Evolutionary conservation across 139 green algal genomes (phyloP).

Genomic region (Pycnococcus provasolii): DNA sequence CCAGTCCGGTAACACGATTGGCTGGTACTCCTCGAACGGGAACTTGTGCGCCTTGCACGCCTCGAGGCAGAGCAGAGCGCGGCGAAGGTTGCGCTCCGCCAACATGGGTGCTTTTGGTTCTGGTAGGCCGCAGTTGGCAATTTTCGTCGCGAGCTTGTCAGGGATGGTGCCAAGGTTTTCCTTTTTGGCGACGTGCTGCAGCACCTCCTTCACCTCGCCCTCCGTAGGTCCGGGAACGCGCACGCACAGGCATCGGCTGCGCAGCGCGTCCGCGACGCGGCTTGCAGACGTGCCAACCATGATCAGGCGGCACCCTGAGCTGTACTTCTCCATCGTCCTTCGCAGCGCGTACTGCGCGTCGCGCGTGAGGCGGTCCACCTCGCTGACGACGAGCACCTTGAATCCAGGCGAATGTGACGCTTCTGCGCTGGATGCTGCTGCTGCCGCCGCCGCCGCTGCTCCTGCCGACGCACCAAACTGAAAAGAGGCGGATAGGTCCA

Average conservation of each 20-base stretch:
- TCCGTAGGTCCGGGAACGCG: slow-evolving; percentile 64
- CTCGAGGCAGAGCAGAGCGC: slow-evolving; percentile 83
- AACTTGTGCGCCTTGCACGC: slow-evolving; percentile 47
- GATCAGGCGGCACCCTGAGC: slow-evolving; percentile 69
- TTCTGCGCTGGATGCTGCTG: neutral
- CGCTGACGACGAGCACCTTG: slow-evolving; percentile 79
- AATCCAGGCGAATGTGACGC: neutral
- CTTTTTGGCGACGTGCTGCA: slow-evolving; percentile 54
- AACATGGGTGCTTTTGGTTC: slow-evolving; percentile 1
- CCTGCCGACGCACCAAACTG: no score
- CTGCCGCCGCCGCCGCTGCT: no score
- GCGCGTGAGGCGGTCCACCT: slow-evolving; percentile 77
- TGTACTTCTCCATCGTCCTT: slow-evolving; percentile 98
- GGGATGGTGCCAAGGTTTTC: slow-evolving; percentile 62
- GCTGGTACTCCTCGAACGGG: slow-evolving; percentile 49
- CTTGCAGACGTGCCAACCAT: slow-evolving; percentile 74
- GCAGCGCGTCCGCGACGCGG: slow-evolving; percentile 85
- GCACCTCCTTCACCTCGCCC: slow-evolving; percentile 46
- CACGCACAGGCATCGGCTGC: slow-evolving; percentile 82
- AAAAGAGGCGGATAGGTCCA: slow-evolving; percentile 43
- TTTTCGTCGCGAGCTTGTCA: slow-evolving; percentile 38
- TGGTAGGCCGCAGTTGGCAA: slow-evolving; percentile 35
- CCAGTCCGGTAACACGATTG: slow-evolving; percentile 68
- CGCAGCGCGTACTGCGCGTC: slow-evolving; percentile 85
- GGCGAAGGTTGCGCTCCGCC: slow-evolving; percentile 65